These are phyloP conservation scores for Candida broadrunensis DNA, from an alignment of 805 yeast species.

Conservation along the genomic window DNA sequence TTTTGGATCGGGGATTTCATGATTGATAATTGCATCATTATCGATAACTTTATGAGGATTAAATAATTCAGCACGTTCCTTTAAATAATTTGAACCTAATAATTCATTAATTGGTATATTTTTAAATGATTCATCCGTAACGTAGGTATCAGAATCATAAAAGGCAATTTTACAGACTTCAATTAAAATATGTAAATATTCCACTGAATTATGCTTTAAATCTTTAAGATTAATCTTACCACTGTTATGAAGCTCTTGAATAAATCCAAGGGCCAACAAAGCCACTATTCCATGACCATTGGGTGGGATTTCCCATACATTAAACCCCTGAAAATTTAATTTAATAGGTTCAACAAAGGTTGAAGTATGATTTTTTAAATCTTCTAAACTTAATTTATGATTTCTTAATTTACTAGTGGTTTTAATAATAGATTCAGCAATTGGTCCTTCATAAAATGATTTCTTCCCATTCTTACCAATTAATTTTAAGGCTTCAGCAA, in stretches of 20 bases:
- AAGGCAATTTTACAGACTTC: conserved; percentile 73
- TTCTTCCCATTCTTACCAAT: conserved; percentile 57
- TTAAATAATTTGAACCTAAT: conserved; percentile 48
- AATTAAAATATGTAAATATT: conserved; percentile 64
- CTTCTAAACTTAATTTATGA: conserved; percentile 55
- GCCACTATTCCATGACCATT: conserved; percentile 82
- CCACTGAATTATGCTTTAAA: conserved; percentile 63
- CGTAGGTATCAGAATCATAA: conserved; percentile 71
- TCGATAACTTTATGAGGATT: conserved; percentile 34
- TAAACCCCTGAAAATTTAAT: conserved; percentile 47
- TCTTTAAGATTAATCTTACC: conserved; percentile 40
- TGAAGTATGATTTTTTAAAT: conserved; percentile 55
- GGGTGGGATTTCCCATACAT: conserved; percentile 81
- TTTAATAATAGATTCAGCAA: conserved; percentile 62
- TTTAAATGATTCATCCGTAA: conserved; percentile 55
- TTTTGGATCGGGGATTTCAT: conserved; percentile 57
- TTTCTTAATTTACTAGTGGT: conserved; percentile 51
- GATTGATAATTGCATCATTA: conserved; percentile 39
- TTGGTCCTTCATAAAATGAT: conserved; percentile 69
- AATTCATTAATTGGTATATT: conserved; percentile 38
- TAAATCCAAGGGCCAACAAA: conserved; percentile 63
- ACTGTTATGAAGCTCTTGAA: conserved; percentile 49
- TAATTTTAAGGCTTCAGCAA: conserved; percentile 51
- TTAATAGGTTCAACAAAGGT: conserved; percentile 65
- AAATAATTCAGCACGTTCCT: conserved; percentile 48